Evolutionary conservation across 805 yeast genomes (phyloP).

Genomic region (Saccharomyces jurei): DNA sequence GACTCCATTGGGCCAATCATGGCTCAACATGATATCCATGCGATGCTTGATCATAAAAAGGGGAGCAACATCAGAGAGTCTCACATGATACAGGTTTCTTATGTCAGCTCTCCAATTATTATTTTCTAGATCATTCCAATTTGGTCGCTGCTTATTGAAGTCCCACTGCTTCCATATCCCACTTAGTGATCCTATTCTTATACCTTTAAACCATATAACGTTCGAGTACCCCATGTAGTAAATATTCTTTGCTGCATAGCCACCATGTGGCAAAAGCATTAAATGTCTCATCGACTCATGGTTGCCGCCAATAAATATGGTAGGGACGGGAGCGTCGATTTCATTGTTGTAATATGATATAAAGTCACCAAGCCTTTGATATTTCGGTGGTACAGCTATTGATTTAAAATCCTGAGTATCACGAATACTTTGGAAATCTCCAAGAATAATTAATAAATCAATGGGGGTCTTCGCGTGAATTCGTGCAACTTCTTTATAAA

Average conservation of each 20-base stretch:
- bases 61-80: conserved; percentile 50
- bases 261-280: conserved; percentile 69
- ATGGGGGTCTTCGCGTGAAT: conserved; percentile 26
- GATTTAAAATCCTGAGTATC: conserved; percentile 54
- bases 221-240: conserved; percentile 78
- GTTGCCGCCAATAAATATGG: conserved; percentile 88
- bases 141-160: conserved; percentile 40
- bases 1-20: conserved; percentile 92
- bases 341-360: conserved; percentile 57
- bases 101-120: conserved; percentile 20
- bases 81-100: conserved; percentile 48
- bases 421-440: conserved; percentile 85
- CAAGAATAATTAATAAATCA: conserved; percentile 69
- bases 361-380: conserved; percentile 71
- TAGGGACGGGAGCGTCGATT: conserved; percentile 58
- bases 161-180: conserved; percentile 66
- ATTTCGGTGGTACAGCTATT: conserved; percentile 74
- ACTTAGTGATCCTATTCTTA: conserved; percentile 72
- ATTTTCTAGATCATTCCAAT: conserved; percentile 37
- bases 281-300: conserved; percentile 84
- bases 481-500: conserved; percentile 38
- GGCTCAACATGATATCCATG: conserved; percentile 60
- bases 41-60: conserved; percentile 34
- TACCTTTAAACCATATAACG: conserved; percentile 63
- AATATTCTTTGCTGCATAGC: conserved; percentile 86